These are phyloP conservation scores for Moniliella sp. DNA, from an alignment of 1,284 basidiomycete species.

Conservation along the genomic window DNA sequence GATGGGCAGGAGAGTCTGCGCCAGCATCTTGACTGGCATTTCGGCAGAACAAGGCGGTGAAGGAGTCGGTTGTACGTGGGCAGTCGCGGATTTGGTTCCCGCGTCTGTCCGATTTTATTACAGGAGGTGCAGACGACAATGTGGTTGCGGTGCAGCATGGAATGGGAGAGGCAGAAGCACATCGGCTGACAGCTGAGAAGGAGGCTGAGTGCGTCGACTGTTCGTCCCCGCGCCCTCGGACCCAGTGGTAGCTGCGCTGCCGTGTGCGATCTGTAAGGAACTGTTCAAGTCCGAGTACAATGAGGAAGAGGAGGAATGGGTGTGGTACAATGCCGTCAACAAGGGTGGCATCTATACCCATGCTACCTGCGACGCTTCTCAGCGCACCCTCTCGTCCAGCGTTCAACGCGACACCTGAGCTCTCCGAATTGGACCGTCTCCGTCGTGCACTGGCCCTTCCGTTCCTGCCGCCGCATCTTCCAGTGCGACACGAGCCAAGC, in stretches of 20 bases:
- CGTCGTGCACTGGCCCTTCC: too few species aligned
- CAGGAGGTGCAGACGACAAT: constrained; percentile 11
- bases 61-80: constrained; percentile 60
- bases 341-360: too few species aligned
- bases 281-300: constrained; percentile 69
- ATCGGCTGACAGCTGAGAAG: constrained; percentile 43
- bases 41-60: constrained; percentile 75
- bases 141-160: too few species aligned
- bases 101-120: constrained; percentile 47
- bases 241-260: constrained; percentile 57
- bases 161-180: too few species aligned
- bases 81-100: constrained; percentile 80
- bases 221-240: constrained; percentile 53
- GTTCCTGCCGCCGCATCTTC: too few species aligned
- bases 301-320: constrained; percentile 96
- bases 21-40: constrained; percentile 88
- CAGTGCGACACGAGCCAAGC: too few species aligned
- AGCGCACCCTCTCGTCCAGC: too few species aligned
- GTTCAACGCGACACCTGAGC: too few species aligned
- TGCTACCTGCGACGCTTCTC: too few species aligned
- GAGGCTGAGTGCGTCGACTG: constrained; percentile 46
- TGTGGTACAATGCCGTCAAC: constrained; percentile 86
- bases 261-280: constrained; percentile 95
- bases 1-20: constrained; percentile 58
- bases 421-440: too few species aligned